A percentile compares a stretch with the other conserved stretches of the same genome.
These are phyloP conservation scores for Cadophora sp. DNA, from an alignment of 2,329 filamentous ascomycete species.

Conservation along the genomic window DNA sequence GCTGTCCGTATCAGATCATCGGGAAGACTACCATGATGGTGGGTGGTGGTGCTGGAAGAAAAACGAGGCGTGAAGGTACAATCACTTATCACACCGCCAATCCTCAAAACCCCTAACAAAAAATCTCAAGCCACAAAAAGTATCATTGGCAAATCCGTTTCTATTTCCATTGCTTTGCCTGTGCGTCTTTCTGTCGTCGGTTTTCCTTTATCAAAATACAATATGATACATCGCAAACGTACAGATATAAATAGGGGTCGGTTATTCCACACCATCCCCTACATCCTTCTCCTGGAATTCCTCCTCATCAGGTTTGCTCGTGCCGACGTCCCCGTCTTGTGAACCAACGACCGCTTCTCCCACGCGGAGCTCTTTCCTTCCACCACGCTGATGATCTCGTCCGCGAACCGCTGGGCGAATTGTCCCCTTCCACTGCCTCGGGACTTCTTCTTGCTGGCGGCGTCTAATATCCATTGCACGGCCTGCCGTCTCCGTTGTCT, in stretches of 20 bases:
- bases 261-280: constrained; percentile 12
- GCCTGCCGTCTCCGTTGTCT: constrained; percentile 80
- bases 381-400: constrained; percentile 86
- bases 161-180: background rate
- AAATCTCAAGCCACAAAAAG: background rate
- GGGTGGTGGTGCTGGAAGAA: background rate
- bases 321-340: constrained; percentile 80
- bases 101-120: background rate
- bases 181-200: background rate
- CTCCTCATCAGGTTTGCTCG: constrained; percentile 69
- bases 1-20: background rate
- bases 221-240: constrained; percentile 28
- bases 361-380: constrained; percentile 86
- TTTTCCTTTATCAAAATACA: constrained; percentile 22
- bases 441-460: constrained; percentile 79
- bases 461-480: constrained; percentile 87
- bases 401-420: constrained; percentile 80
- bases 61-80: constrained; percentile 13
- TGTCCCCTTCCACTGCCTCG: constrained; percentile 73
- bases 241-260: background rate
- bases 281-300: constrained; percentile 49
- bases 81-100: constrained; percentile 9
- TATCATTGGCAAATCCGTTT: background rate
- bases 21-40: background rate
- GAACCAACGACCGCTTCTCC: constrained; percentile 79